A percentile compares a stretch with the other conserved stretches of the same genome.
These are phyloP conservation scores for Persicaria tinctoria DNA, from an alignment of 148 eudicot species.

Conservation along the genomic window DNA sequence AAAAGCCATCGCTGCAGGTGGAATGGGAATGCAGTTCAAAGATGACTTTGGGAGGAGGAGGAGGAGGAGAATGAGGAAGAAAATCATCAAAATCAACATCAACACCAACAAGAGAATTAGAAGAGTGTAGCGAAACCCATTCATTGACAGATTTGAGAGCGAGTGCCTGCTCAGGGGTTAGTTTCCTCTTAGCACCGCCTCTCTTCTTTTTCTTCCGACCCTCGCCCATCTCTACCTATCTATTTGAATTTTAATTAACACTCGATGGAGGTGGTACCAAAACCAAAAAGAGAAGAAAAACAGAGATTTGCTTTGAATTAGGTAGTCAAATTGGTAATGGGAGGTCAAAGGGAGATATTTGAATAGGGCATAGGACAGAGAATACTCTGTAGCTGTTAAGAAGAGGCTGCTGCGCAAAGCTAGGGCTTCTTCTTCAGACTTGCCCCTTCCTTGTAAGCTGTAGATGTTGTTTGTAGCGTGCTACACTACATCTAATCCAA, in stretches of 20 bases:
- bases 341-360: background rate
- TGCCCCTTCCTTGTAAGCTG: too few species aligned
- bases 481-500: background rate
- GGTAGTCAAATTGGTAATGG: background rate
- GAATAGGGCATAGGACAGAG: too few species aligned
- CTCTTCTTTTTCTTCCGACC: conserved; percentile 64
- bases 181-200: conserved; percentile 60
- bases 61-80: conserved; percentile 30
- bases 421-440: too few species aligned
- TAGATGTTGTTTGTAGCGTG: background rate
- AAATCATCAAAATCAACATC: conserved; percentile 38
- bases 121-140: conserved; percentile 54
- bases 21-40: conserved; percentile 89
- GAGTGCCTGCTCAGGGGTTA: conserved; percentile 60
- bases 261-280: background rate
- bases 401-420: too few species aligned
- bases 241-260: background rate
- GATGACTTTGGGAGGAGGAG: conserved; percentile 49
- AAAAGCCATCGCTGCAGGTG: conserved; percentile 83
- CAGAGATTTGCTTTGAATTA: background rate
- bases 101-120: conserved; percentile 7
- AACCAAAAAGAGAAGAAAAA: background rate
- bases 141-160: conserved; percentile 64
- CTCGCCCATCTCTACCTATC: conserved; percentile 16
- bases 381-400: too few species aligned